These are phyloP conservation scores for Chenopodium album DNA, from an alignment of 148 eudicot genomes.

Conservation along the genomic window DNA sequence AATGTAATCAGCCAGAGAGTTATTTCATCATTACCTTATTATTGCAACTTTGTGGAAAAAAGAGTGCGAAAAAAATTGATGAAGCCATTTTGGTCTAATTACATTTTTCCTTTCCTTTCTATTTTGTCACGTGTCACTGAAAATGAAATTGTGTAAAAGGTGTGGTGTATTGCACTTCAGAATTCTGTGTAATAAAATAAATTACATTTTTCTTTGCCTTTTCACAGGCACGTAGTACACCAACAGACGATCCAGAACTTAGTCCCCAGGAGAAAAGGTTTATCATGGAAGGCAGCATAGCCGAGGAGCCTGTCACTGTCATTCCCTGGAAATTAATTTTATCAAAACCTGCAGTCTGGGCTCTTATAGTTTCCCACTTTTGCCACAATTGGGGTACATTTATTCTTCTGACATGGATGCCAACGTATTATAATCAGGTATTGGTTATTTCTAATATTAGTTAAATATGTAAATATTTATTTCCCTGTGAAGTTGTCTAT, in stretches of 20 bases:
- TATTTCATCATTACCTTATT: background rate
- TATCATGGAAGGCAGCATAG: conserved; percentile 56
- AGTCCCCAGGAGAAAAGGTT: conserved; percentile 65
- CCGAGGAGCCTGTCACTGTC: conserved; percentile 75
- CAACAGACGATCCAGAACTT: conserved; percentile 74
- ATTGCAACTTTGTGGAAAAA: background rate
- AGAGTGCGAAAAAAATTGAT: no score
- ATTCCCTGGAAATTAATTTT: conserved; percentile 94
- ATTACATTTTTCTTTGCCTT: background rate
- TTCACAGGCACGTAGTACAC: conserved; percentile 81
- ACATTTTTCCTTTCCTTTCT: background rate
- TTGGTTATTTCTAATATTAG: background rate
- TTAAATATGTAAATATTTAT: background rate
- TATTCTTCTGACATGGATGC: conserved; percentile 99
- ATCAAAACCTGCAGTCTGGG: conserved; percentile 96
- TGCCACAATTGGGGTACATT: conserved; percentile 99
- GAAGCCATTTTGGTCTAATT: background rate
- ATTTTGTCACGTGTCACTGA: background rate
- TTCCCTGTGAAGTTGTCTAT: background rate
- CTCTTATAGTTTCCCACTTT: conserved; percentile 94
- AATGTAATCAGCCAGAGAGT: background rate
- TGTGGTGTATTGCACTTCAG: background rate
- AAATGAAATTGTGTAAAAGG: background rate
- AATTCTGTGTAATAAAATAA: background rate
- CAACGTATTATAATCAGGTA: conserved; percentile 96